Evolutionary conservation across 2,329 filamentous ascomycete species (phyloP).

Genomic region (Pochonia chlamydosporia): DNA sequence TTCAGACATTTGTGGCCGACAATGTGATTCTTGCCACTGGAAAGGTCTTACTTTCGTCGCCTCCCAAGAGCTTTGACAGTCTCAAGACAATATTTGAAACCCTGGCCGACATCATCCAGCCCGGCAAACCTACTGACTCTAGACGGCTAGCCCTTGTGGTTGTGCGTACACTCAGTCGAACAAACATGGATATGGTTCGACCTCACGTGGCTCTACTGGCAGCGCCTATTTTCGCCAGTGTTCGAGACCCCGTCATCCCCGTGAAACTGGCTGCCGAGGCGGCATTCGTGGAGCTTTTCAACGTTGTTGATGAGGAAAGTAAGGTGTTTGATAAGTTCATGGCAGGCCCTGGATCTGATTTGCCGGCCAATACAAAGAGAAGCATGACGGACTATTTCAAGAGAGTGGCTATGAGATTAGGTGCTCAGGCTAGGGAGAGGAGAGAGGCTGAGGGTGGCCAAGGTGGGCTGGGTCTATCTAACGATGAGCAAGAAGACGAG

Average conservation of each 20-base stretch:
- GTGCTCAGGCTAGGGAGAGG: slow-evolving; percentile 81
- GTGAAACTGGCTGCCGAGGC: slow-evolving; percentile 94
- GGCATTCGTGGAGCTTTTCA: slow-evolving; percentile 86
- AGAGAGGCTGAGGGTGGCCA: slow-evolving; percentile 86
- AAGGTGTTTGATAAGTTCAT: slow-evolving; percentile 91
- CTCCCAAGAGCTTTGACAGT: slow-evolving; percentile 65
- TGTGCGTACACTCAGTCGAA: slow-evolving; percentile 74
- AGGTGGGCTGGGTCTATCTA: slow-evolving; percentile 77
- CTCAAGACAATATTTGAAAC: slow-evolving; percentile 76
- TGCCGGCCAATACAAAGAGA: slow-evolving; percentile 70
- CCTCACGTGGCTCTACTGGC: slow-evolving; percentile 78
- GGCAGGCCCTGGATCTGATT: slow-evolving; percentile 56
- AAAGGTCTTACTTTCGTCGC: slow-evolving; percentile 74
- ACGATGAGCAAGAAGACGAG: slow-evolving; percentile 91
- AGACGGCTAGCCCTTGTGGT: slow-evolving; percentile 83
- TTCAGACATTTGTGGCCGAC: slow-evolving; percentile 74
- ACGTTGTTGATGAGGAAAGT: slow-evolving; percentile 79
- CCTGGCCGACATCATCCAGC: slow-evolving; percentile 67
- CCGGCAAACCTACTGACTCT: slow-evolving; percentile 74
- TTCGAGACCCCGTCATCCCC: slow-evolving; percentile 87
- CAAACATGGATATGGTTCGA: slow-evolving; percentile 72
- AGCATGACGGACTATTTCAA: slow-evolving; percentile 98
- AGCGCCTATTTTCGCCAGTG: slow-evolving; percentile 78
- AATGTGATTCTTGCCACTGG: slow-evolving; percentile 86
- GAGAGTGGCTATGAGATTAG: slow-evolving; percentile 77